Percentiles rank a stretch among this genome's conserved stretches.
These are phyloP conservation scores for Clonostachys byssicola DNA, from an alignment of 2,329 filamentous ascomycete genomes.

Conservation along the genomic window DNA sequence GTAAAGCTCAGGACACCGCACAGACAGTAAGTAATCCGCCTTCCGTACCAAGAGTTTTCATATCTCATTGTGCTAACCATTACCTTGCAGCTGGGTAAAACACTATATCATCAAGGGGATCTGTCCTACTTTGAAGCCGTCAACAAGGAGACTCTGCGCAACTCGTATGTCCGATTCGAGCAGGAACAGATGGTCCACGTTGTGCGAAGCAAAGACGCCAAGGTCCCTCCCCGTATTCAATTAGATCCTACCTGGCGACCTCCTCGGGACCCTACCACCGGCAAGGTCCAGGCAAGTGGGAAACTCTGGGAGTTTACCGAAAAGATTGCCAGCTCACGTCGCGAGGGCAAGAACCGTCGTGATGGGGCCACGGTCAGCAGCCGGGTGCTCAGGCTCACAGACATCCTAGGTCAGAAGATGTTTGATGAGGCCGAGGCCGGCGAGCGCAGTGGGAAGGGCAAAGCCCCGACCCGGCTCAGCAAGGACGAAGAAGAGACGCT, in stretches of 20 bases:
- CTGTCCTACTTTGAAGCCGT: constrained; percentile 97
- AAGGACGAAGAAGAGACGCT: constrained; percentile 43
- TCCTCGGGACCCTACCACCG: constrained; percentile 55
- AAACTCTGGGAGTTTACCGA: constrained; percentile 90
- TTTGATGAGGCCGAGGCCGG: constrained; percentile 53
- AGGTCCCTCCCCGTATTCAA: constrained; percentile 57
- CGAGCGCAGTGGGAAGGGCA: constrained; percentile 25
- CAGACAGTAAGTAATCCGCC: constrained; percentile 58
- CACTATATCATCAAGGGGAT: constrained; percentile 94
- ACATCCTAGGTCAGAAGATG: constrained; percentile 65
- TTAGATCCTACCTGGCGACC: constrained; percentile 75
- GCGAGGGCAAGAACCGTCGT: constrained; percentile 94
- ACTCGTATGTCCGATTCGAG: constrained; percentile 82
- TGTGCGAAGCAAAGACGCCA: constrained; percentile 62
- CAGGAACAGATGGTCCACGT: constrained; percentile 86
- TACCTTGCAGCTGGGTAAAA: constrained; percentile 73
- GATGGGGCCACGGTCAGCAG: constrained; percentile 86
- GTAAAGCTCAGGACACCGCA: constrained; percentile 75
- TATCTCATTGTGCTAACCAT: background rate
- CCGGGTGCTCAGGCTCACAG: constrained; percentile 74
- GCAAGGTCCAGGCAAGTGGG: constrained; percentile 63
- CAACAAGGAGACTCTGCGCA: constrained; percentile 96
- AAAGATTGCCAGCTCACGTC: constrained; percentile 73
- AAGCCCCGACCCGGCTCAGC: constrained; percentile 37
- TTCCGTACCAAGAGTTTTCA: background rate